Evolutionary conservation across 2,329 filamentous ascomycete species (phyloP).

Genomic region (Monosporascus sp.): DNA sequence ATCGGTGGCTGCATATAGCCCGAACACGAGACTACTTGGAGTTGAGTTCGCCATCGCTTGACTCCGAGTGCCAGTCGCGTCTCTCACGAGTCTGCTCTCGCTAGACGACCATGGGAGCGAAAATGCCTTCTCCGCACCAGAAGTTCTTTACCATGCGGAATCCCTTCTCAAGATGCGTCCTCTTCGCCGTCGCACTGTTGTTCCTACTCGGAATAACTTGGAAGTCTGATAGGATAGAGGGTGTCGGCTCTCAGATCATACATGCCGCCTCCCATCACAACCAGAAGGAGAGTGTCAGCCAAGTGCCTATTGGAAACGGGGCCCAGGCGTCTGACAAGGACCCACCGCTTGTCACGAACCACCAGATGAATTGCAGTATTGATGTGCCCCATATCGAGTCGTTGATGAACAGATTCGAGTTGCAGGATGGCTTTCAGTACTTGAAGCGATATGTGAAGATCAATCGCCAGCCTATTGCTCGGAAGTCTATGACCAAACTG

Average conservation of each 20-base stretch:
- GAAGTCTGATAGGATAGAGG: constrained; percentile 35
- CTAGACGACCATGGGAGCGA: constrained; percentile 32
- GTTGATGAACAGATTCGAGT: constrained; percentile 40
- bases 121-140: constrained; percentile 33
- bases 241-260: constrained; percentile 35
- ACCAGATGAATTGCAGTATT: constrained; percentile 44
- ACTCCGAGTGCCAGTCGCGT: too few species aligned
- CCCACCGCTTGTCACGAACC: constrained; percentile 26
- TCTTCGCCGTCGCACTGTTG: constrained; percentile 38
- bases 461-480: constrained; percentile 41
- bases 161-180: constrained; percentile 39
- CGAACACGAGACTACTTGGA: not conserved
- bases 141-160: constrained; percentile 44
- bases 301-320: constrained; percentile 25
- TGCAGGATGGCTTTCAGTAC: constrained; percentile 50
- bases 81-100: not conserved
- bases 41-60: too few species aligned
- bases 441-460: constrained; percentile 51
- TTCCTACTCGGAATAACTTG: constrained; percentile 37
- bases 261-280: constrained; percentile 31
- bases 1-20: not conserved
- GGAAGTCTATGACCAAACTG: constrained; percentile 47
- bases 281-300: constrained; percentile 26
- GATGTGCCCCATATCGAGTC: constrained; percentile 41
- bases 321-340: constrained; percentile 21